A percentile compares a stretch with the other conserved stretches of the same genome.
phyloP scores from a whole-genome alignment of 1,284 basidiomycete species.

The Melampsora larici-populina region DNA sequence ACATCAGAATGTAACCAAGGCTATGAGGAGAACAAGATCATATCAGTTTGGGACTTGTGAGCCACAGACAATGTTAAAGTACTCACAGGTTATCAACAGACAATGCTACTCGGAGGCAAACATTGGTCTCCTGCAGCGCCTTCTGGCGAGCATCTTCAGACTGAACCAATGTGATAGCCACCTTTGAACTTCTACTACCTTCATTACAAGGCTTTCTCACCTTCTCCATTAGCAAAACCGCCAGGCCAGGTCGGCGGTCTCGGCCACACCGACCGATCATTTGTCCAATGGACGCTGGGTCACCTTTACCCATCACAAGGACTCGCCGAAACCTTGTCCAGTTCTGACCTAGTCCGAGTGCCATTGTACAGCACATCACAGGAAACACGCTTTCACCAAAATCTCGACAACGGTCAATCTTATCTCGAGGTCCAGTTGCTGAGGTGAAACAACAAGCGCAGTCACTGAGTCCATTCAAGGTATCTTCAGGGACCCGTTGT shows the following conservation, averaged over 20 bases:
- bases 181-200: not conserved
- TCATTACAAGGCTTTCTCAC: not conserved
- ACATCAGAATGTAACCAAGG: not conserved
- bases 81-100: no score
- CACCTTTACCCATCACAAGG: not conserved
- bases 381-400: no score
- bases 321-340: not conserved
- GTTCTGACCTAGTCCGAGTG: constrained; percentile 14
- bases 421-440: not conserved
- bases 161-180: not conserved
- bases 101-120: constrained; percentile 11
- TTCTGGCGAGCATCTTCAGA: constrained; percentile 6
- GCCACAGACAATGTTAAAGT: no score
- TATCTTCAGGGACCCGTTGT: not conserved
- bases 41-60: no score
- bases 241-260: not conserved
- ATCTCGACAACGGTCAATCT: no score
- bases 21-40: not conserved
- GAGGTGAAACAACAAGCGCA: not conserved
- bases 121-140: not conserved
- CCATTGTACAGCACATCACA: no score
- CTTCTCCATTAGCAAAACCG: not conserved
- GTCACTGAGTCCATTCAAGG: not conserved
- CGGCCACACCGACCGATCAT: not conserved
- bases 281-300: not conserved